Evolutionary conservation across 2,329 filamentous ascomycete species (phyloP), one percentile per base, ranked within the genome.

Genomic region (Clonostachys solani): DNA sequence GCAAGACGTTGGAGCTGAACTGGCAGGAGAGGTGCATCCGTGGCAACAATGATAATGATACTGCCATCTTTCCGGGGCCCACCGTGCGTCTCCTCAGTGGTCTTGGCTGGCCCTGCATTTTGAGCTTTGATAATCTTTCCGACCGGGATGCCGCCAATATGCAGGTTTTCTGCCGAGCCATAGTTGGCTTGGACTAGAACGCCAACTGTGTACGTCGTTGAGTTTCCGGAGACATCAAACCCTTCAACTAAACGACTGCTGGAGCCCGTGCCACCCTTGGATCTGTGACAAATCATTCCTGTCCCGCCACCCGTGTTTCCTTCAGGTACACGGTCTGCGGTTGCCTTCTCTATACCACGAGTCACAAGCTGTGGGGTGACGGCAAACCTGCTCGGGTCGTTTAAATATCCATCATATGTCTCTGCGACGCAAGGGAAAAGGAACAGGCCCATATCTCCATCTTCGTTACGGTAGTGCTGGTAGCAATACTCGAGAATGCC

Each of bases 111-210:
- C 5, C 44, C 43, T 15, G 52, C 58, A 48, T 56, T 55, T 15
- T 58, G 59, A 53, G 77, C 69, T 50, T 74, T 67, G 16, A 86
- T 67, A 42, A 84, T 65, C 40, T 74, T 73, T 1, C 84, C 84
- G 5, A 87, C 69, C 0, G 83, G 82, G 3, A 84, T 76, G 3
- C 83, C 81, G 1, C 73, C 71, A 49, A 87, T 77, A 38, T 72
- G 69, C 45, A 87, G 71, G 53, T 82, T 75, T 38, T 72, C 63
- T 49, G 71, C 69, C 33, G 69, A 65, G 10, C 84, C 84, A 57
- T 86, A 87, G 59, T 87, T 87, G 42, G 78, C 75, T 60, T 86
- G 83, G 4, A 83, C 79, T 8, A 88, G 66, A 2, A 77, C 81
- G 1, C 71, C 84, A 17, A 87, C 69, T 0, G 77, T 83, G 55